Base-by-base conservation (phyloP, 768 basidiomycete species). In the Cubamyces sp. region DNA sequence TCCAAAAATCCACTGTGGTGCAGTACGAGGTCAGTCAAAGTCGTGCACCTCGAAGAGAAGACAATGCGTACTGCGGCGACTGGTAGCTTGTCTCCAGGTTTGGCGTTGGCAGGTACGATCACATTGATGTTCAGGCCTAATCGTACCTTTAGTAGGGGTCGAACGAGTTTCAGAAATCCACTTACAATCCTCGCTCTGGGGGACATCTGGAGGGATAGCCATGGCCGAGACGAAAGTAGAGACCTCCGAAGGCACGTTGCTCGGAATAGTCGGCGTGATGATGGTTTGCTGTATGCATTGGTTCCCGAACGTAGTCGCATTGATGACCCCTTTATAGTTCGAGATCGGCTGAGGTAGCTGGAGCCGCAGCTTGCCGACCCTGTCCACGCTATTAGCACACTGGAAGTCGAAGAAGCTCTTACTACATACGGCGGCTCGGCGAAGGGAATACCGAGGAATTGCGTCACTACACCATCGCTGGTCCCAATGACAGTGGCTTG, bases 61-160 rank as follows among this genome's bases (percentile, higher is more conserved):
- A 23, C 16, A 11, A 43, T 14, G 75, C 82, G 47, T 70, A 85
- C 84, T 30, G 79, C 82, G 19, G 83, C 73, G 7, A 87, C 82
- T 2, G 86, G 85, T 3, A 86, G 72, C 53, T 81, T 81, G 9
- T 78, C 78, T 0, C 67, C 66, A 1, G 79, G 56, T 0, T 76
- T 78, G 1, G 80, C 76, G 39, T 64, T 69, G 1, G 71, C 68
- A 5, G 86, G 84, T 53, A 76, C 78, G 26, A 83, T 66, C 18
- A 86, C 78, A 62, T 87, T 85, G 40, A 87, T 60, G 1, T 79
- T 83, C 19, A 86, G 73, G 71, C 84, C 84, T 81, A 39, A 11
- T 45, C 21, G 11, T 12, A 7, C 15, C 0, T 9, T 50, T 40
- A 21, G 23, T 21, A 45, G 19, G 21, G 8, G 40, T 5, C 5